These are phyloP conservation scores for Adiantum capillusveneris DNA, from an alignment of 75 land plant species.

Conservation along the genomic window DNA sequence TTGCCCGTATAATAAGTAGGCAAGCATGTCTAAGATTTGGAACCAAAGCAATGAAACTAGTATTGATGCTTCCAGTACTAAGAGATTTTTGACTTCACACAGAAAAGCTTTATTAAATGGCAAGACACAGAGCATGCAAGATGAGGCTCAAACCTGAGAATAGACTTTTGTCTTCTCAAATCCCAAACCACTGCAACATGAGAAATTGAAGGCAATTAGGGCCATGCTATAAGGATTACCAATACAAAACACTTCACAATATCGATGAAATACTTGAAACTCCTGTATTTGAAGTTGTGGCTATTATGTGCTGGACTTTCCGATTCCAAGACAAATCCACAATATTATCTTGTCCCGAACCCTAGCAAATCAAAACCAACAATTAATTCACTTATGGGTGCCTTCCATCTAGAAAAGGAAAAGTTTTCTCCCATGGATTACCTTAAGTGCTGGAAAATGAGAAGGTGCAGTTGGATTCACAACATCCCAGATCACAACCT, in stretches of 20 bases:
- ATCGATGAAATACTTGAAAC: slow-evolving; percentile 46
- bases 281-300: slow-evolving; percentile 85
- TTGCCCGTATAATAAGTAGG: too few species aligned
- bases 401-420: background rate
- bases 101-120: background rate
- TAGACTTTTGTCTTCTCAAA: slow-evolving; percentile 72
- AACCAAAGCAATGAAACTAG: too few species aligned
- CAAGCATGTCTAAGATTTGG: too few species aligned
- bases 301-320: slow-evolving; percentile 70
- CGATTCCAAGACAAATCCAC: slow-evolving; percentile 89
- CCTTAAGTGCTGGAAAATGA: slow-evolving; percentile 75
- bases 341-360: slow-evolving; percentile 63
- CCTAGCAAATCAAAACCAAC: slow-evolving; percentile 13
- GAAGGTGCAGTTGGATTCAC: slow-evolving; percentile 45
- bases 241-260: background rate
- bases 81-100: too few species aligned
- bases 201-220: too few species aligned
- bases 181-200: slow-evolving; percentile 85
- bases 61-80: too few species aligned
- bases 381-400: background rate
- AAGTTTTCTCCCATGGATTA: background rate
- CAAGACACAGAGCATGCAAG: background rate
- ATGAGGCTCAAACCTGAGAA: slow-evolving; percentile 49
- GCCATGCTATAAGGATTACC: background rate
- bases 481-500: slow-evolving; percentile 84